Evolutionary conservation across 352 stramenopile genomes (phyloP), one percentile per base, ranked within the genome.

Genomic region (Pythium brassicae): DNA sequence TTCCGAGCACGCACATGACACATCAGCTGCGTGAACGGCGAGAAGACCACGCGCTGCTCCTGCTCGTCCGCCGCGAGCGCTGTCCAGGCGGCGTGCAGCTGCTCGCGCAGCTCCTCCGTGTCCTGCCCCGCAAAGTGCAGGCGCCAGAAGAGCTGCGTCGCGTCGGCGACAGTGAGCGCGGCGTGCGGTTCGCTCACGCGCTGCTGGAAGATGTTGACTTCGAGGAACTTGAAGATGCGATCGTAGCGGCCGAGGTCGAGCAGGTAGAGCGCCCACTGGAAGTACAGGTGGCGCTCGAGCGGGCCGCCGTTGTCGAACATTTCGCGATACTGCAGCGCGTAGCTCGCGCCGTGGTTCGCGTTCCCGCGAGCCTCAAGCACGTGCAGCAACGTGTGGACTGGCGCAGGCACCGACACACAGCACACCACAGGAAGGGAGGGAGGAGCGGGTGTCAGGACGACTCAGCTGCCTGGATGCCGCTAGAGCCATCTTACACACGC

Each of bases 131-230:
- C 82, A 55, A 95, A 91, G 12, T 84, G 78, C 34, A 95, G 66
- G 35, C 85, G 83, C 85, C 85, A 95, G 54, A 86, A 93, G 25
- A 95, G 66, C 59, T 95, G 85, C 10, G 81, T 93, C 2, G 75
- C 77, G 26, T 95, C 81, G 35, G 74, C 76, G 15, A 94, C 59
- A n/a, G 72, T 81, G 6, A 62, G 66, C 15, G 83, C 65, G 9
- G 81, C 73, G 57, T 92, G 76, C n/a, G 51, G 68, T 9, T 87
- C 62, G 6, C 51, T 55, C 27, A 83, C 63, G 14, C 63, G 69
- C 7, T 73, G 71, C 17, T 59, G 65, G 11, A 93, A 55, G 23
- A 95, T 92, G 53, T 78, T 81, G 29, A 88, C 68, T 25, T 89
- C 76, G 43, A 95, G 55, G 58, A 95, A 87, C 60, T 89, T 89